Base-by-base conservation (phyloP, 164 flowering plant species). In the Macadamia tetraphylla region DNA sequence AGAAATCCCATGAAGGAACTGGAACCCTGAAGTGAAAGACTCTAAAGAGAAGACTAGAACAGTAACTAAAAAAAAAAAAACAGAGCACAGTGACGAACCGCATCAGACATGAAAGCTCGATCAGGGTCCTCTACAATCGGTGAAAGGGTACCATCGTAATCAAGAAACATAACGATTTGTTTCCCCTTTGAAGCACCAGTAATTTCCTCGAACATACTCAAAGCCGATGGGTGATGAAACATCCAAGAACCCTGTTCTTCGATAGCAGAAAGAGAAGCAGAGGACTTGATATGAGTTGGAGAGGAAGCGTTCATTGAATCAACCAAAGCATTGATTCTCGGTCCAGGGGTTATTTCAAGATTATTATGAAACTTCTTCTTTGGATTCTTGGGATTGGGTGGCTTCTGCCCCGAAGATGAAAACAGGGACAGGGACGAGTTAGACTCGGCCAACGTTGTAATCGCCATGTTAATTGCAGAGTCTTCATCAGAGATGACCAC, bases 231-330 rank as follows among this genome's bases (percentile, higher is more conserved):
- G 74, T 88, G 93, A 8, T 60, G 76, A 53, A 71, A 85, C 1
- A 77, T 80, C 87, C 87, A 84, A 43, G 80, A 76, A 3, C 51
- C 35, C 9, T 72, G 67, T 14, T 70, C 73, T n/a, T 60, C 60
- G 9, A 40, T 40, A 3, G 61, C 6, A 3, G 81, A 51, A 8
- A 73, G 75, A 48, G 80, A 35, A 56, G 83, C 29, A 2, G 73
- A 17, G n/a, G 91, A 76, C 55, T 71, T 86, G 64, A 67, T 6
- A 49, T 81, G 96, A 14, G 92, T 85, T 1, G 98, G 97, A 17
- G 98, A 93, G 8, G 97, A 89, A 44, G 88, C 96, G 60, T 79
- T 85, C 96, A 94, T 91, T n/a, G 98, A 82, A 48, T 90, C 97
- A 18, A 86, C 81, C 90, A 88, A 88, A 6, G 87, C 73, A 73